Percentiles rank a stretch among this genome's conserved stretches.
These are phyloP conservation scores for Acacia melanoxylon DNA, from an alignment of 306 rosid species.

Conservation along the genomic window DNA sequence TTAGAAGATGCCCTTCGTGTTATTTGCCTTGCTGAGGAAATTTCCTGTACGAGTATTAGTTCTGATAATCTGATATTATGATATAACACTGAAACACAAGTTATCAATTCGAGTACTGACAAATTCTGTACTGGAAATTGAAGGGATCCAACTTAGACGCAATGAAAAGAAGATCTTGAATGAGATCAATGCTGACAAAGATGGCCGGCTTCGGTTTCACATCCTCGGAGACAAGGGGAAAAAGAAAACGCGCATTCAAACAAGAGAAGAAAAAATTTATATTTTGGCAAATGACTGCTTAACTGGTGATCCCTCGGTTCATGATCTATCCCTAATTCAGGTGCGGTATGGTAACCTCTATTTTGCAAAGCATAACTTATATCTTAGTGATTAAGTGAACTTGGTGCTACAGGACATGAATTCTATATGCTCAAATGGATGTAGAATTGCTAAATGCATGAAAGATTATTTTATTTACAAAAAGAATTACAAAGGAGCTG, in stretches of 20 bases:
- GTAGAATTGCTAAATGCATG: conserved; percentile 94
- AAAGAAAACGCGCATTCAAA: conserved; percentile 89
- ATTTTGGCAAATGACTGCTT: conserved; percentile 89
- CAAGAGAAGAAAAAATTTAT: conserved; percentile 90
- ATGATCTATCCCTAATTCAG: conserved; percentile 88
- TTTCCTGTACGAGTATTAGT: conserved; percentile 63
- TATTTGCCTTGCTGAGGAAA: conserved; percentile 84
- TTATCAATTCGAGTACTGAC: conserved; percentile 29
- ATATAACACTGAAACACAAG: conserved; percentile 20
- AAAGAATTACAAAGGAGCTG: conserved; percentile 80
- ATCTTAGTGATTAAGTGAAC: conserved; percentile 25
- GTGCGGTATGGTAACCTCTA: conserved; percentile 41
- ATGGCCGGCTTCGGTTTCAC: conserved; percentile 88
- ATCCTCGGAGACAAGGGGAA: conserved; percentile 71
- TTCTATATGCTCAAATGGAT: conserved; percentile 90
- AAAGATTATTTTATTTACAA: conserved; percentile 80
- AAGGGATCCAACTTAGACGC: conserved; percentile 99
- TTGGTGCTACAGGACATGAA: conserved; percentile 71
- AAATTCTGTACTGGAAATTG: conserved; percentile 35
- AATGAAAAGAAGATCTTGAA: conserved; percentile 88
- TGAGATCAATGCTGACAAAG: conserved; percentile 84
- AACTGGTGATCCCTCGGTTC: conserved; percentile 90
- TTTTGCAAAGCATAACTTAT: conserved; percentile 28
- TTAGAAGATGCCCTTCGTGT: conserved; percentile 79
- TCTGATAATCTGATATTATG: conserved; percentile 3